These are phyloP conservation scores for Pleurotus platypus DNA, from an alignment of 768 basidiomycete genomes.

Conservation along the genomic window DNA sequence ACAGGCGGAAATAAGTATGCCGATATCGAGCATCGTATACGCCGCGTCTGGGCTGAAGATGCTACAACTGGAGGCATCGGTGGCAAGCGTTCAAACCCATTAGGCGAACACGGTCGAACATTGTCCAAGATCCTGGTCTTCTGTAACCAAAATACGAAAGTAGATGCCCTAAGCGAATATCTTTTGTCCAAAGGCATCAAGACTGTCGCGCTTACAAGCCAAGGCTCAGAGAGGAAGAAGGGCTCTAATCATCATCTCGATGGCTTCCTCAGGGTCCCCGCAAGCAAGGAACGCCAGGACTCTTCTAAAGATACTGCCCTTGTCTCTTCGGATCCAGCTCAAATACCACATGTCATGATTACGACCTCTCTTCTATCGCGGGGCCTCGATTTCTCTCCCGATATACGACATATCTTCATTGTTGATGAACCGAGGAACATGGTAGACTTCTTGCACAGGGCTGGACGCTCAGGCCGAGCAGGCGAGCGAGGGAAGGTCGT, in stretches of 20 bases:
- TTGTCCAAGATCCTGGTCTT: constrained; percentile 79
- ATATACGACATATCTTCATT: constrained; percentile 79
- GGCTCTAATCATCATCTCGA: constrained; percentile 78
- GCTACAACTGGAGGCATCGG: constrained; percentile 23
- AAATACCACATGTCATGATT: constrained; percentile 60
- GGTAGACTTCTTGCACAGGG: constrained; percentile 90
- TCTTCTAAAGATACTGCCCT: constrained; percentile 2
- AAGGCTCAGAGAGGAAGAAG: constrained; percentile 49
- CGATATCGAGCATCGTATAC: constrained; percentile 74
- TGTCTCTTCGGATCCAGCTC: constrained; percentile 13
- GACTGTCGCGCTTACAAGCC: constrained; percentile 64
- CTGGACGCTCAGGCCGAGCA: constrained; percentile 79
- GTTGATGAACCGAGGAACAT: constrained; percentile 86
- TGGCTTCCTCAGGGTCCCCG: constrained; percentile 53
- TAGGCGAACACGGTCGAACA: constrained; percentile 17
- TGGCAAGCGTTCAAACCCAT: constrained; percentile 4
- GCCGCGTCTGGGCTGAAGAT: constrained; percentile 74
- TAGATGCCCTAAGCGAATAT: constrained; percentile 55
- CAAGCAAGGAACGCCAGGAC: not conserved
- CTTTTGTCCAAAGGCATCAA: constrained; percentile 59
- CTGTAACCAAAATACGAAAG: constrained; percentile 73
- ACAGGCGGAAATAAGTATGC: constrained; percentile 78
- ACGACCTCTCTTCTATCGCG: constrained; percentile 90
- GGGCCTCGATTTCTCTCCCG: constrained; percentile 82
- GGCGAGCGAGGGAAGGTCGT: constrained; percentile 69